phyloP scores from a whole-genome alignment of 768 basidiomycete species.

The Serpula lacrymans region DNA sequence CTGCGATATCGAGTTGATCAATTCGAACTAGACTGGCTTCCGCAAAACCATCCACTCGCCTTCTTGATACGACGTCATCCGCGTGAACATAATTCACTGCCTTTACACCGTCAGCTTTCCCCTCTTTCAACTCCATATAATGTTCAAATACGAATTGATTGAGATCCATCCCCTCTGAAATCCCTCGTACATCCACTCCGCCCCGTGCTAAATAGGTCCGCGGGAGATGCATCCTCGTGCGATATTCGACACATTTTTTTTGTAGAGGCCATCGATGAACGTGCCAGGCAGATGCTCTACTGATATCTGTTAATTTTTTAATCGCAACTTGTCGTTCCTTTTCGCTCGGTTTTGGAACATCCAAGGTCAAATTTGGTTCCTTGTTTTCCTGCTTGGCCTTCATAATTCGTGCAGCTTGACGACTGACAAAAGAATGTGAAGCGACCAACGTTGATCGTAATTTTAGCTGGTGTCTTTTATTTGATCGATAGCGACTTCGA shows the following conservation, averaged over 20 bases:
- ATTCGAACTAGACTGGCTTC: neutral
- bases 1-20: slow-evolving; percentile 14
- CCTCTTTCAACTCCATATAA: slow-evolving; percentile 18
- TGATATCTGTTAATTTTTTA: slow-evolving; percentile 25
- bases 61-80: slow-evolving; percentile 28
- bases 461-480: no score
- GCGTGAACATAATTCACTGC: slow-evolving; percentile 33
- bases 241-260: slow-evolving; percentile 26
- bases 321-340: slow-evolving; percentile 16
- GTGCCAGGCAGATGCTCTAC: slow-evolving; percentile 37
- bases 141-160: slow-evolving; percentile 35
- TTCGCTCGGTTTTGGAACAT: slow-evolving; percentile 4
- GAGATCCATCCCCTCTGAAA: slow-evolving; percentile 32
- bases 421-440: no score
- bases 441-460: no score
- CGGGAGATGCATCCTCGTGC: slow-evolving; percentile 36
- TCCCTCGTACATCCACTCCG: slow-evolving; percentile 31
- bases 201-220: slow-evolving; percentile 34
- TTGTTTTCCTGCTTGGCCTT: neutral
- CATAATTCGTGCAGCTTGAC: no score
- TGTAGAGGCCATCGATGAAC: slow-evolving; percentile 39
- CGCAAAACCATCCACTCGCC: slow-evolving; percentile 18
- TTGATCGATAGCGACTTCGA: no score
- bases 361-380: slow-evolving; percentile 3
- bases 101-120: slow-evolving; percentile 18